Base-by-base conservation (phyloP, 345 rosid genomes). In the Balakata baccata region DNA sequence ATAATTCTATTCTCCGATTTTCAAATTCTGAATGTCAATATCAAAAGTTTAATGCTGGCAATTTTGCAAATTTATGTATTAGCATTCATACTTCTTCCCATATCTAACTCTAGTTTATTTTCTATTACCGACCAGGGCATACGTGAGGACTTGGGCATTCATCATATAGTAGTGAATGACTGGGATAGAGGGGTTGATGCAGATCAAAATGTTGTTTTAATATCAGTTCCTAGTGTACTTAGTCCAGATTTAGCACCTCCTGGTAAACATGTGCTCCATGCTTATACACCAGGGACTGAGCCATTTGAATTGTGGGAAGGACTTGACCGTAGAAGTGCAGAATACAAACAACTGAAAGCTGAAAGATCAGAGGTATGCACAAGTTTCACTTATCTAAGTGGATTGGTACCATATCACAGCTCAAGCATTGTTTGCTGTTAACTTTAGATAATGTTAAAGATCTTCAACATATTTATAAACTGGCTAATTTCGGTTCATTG, bases 141-240 rank as follows among this genome's bases (percentile, higher is more conserved):
- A 68, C 81, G 73, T 12, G 85, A 92, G 73, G 94, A 90, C 45
- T 78, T 94, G 86, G 96, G 92, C 54, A 89, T 92, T 81, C 98
- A 94, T 88, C 98, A 94, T 76, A 92, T 94, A 52, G 89, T 90
- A 77, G 98, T 92, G 66, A 89, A 94, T 64, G 93, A 94, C 41
- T 92, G 98, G 96, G 87, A 84, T 43, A 78, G 90, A 64, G 97
- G 96, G 78, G 98, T 91, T 22, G 98, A 94, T 79, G 92, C 94
- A 7, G 97, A 90, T 77, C 97, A 93, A 81, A 93, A 94, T 69
- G 97, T 94, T 12, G 96, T 92, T 67, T 85, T 94, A 65, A 88
- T 94, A 75, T 94, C 98, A 39, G 84, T 94, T 43, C 97, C 97
- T 16, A 87, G 92, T 11, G 88, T 84, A 56, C 88, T 94, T 7